Base-by-base conservation (phyloP, 2,329 filamentous ascomycete species). In the Fusarium citri region DNA sequence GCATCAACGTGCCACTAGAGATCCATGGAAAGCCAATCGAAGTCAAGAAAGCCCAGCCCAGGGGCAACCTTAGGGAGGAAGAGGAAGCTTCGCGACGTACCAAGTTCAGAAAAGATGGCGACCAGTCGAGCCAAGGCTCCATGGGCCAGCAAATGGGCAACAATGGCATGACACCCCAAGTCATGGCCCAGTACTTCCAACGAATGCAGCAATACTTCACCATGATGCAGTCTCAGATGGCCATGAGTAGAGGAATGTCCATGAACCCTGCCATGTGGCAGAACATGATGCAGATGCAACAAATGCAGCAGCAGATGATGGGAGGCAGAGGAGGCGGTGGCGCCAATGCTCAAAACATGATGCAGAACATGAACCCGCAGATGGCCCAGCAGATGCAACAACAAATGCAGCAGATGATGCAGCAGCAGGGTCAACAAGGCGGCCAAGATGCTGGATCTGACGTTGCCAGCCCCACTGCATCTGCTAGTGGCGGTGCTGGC, bases 171-270 rank as follows among this genome's bases (percentile, higher is more conserved):
- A 97, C 93, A 22, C 95, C 95, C 1, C 94, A 97, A 76, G 91
- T 97, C 85, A 98, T 98, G 94, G 96, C 96, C 4, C 94, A 98
- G 79, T 98, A 98, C 82, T 97, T 96, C 89, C 94, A 97, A 80
- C 90, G 94, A 49, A 98, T 99, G 95, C 96, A 99, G 81, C 93
- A 97, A 79, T 97, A 97, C 81, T 97, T 98, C 80, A 86, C 91
- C 60, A 91, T 97, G 87, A 96, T 97, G 93, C 94, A 97, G 81
- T 93, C 95, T 76, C 92, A 96, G 78, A 93, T 97, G 88, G 91
- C 91, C 50, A 95, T 95, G 90, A 94, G 89, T 86, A 84, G 91
- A 74, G 83, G 89, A 78, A 90, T 91, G 83, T 84, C 82, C 78
- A 89, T 91, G 88, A 94, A 93, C 79, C 91, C 92, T 40, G 88